Percentiles rank a stretch among this genome's conserved stretches.
Evolutionary conservation across 2,329 filamentous ascomycete genomes (phyloP).

Genomic region (Cordyceps farinosa): DNA sequence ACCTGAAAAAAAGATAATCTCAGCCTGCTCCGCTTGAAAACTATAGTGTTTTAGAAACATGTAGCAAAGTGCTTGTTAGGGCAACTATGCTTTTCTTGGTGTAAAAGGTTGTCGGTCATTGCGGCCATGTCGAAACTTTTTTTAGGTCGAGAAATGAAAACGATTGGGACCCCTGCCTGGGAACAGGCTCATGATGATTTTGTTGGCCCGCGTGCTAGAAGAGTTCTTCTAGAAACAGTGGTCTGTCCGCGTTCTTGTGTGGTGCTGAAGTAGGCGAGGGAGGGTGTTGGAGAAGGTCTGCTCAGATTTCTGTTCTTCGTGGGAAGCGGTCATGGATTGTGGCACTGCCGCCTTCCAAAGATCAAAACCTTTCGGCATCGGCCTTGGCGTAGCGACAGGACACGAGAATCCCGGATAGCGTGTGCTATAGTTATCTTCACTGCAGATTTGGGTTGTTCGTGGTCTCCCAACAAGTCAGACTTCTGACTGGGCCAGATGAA

Average conservation of each 20-base stretch:
- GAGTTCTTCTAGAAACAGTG: background rate
- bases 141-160: background rate
- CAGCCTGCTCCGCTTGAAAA: constrained; percentile 54
- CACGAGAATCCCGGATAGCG: constrained; percentile 1
- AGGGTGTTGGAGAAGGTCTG: constrained; percentile 25
- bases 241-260: background rate
- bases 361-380: background rate
- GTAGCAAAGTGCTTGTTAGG: constrained; percentile 21
- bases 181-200: background rate
- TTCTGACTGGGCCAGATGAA: background rate
- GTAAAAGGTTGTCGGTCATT: constrained; percentile 32
- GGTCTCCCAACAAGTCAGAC: background rate
- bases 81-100: constrained; percentile 11
- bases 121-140: constrained; percentile 28
- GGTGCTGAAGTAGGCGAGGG: constrained; percentile 13
- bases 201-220: background rate
- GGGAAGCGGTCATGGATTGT: constrained; percentile 14
- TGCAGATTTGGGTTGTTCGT: constrained; percentile 4
- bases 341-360: background rate
- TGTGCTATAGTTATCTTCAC: constrained; percentile 17
- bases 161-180: background rate
- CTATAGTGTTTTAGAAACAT: constrained; percentile 36
- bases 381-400: background rate
- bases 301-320: constrained; percentile 52
- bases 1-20: constrained; percentile 7